phyloP scores from a whole-genome alignment of 176 grass and related monocot species.

The Rhipidocladum racemiflorum region DNA sequence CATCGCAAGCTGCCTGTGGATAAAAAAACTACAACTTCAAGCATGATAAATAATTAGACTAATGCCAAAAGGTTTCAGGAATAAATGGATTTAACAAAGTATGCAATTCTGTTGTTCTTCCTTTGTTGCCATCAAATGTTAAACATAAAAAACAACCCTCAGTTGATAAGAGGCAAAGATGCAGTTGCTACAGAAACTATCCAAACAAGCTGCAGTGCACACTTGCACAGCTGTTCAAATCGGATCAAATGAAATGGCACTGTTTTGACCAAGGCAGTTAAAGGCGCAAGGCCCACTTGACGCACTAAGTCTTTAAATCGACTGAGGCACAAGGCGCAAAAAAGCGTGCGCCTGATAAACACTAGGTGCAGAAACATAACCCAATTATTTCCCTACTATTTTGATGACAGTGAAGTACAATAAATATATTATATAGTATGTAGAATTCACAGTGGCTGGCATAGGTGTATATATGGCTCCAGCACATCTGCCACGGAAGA shows the following conservation, averaged over 20 bases:
- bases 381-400: no score
- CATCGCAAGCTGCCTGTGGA: slow-evolving; percentile 75
- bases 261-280: background rate
- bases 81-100: background rate
- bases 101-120: background rate
- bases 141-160: background rate
- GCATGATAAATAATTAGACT: slow-evolving; percentile 26
- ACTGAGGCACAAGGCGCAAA: no score
- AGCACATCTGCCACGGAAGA: no score
- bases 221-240: background rate
- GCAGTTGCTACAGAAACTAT: slow-evolving; percentile 15
- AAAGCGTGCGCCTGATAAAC: no score
- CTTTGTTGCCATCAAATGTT: background rate
- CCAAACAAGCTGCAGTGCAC: background rate
- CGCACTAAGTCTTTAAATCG: no score
- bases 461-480: no score
- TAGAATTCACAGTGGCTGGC: no score
- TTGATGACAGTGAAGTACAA: no score
- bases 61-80: background rate
- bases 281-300: no score
- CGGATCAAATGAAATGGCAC: background rate
- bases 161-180: background rate
- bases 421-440: no score
- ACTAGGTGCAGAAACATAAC: no score
- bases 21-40: slow-evolving; percentile 31